Evolutionary conservation across 1,284 basidiomycete species (phyloP), one percentile per base, ranked within the genome.

Genomic region (Psilocybe mexicana): DNA sequence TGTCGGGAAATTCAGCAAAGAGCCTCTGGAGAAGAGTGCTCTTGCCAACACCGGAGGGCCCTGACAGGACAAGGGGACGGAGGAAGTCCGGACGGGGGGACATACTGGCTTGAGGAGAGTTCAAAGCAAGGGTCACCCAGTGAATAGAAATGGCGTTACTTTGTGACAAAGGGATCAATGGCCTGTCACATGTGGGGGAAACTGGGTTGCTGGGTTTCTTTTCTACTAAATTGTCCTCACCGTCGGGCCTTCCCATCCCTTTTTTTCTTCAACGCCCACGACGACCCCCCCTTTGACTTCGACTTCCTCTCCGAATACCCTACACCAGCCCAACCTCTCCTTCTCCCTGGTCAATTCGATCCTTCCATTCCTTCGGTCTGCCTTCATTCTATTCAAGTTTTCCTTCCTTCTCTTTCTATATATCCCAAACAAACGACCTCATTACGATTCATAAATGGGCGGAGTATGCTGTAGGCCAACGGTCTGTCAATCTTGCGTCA

Each of bases 21-120:
- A 99, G 87, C 51, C 86, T 87, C 61, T 84, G 84, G 60, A 99
- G 84, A 53, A 98, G 86, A 0, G 96, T 97, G 68, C 91, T 93
- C 74, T 98, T 99, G 55, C 96, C 96, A 1, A 95, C 92, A 24
- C 96, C 96, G 1, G 93, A 96, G 6, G 75, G 75, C 10, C 76
- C 74, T 42, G 74, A 80, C 55, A 77, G 65, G 38, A 79, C 70
- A 38, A 78, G 74, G 43, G 79, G 78, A 33, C 78, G 76, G 35
- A 76, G 66, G 59, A 79, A 79, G 61, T 78, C 73, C 23, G 74
- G 55, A 50, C 64, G 61, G 49, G 58, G 67, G 51, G 68, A 61
- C 70, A 74, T 72, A 43, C 36, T 52, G 12, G 23, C 8, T 45
- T 7, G 40, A 52, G 40, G 8, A 51, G 42, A 28, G 25, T 52